Conservation (phyloP, 2,329 filamentous ascomycete species). For the Fusarium sp. region DNA sequence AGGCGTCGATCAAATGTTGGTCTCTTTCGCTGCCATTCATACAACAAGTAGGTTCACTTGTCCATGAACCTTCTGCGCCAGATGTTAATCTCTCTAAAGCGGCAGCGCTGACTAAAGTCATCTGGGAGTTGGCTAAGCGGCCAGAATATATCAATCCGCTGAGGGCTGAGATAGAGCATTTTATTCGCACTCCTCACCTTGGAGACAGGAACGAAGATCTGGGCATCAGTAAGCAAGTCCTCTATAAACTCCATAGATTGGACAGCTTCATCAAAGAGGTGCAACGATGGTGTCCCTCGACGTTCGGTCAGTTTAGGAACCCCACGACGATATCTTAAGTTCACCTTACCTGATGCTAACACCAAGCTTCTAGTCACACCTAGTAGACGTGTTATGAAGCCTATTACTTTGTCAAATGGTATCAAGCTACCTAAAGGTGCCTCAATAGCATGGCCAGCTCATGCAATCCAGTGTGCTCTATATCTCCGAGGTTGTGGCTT, state of each 20-base stretch:
- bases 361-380: not conserved
- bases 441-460: not conserved
- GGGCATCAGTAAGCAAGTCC: not conserved
- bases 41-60: not conserved
- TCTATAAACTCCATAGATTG: not conserved
- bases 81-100: fast-evolving
- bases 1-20: not conserved
- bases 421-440: not conserved
- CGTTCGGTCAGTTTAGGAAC: not conserved
- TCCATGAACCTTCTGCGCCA: fast-evolving
- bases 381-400: not conserved
- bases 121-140: not conserved
- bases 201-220: fast-evolving
- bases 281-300: not conserved
- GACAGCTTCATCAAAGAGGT: not conserved
- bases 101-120: not conserved
- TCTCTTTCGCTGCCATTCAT: not conserved
- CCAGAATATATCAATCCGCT: not conserved
- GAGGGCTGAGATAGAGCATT: not conserved
- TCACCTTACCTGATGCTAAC: not conserved
- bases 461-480: not conserved
- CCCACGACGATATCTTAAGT: no score
- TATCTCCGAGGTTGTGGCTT: no score
- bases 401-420: not conserved
- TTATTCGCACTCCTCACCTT: no score